These are phyloP conservation scores for Rubia yunnanensis DNA, from an alignment of 257 asterid species.

Conservation along the genomic window DNA sequence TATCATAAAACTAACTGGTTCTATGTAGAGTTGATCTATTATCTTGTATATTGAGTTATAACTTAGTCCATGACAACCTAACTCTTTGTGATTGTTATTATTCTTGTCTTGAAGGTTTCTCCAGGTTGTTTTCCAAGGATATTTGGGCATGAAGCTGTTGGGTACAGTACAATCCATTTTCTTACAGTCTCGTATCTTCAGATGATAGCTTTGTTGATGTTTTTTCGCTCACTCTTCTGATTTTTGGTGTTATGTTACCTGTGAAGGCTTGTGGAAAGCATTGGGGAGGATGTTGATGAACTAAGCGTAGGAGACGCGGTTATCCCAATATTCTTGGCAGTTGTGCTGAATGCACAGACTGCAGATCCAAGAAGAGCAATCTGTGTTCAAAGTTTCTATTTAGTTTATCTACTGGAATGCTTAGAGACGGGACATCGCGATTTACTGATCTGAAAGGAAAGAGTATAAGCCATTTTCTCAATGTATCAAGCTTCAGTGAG, in stretches of 20 bases:
- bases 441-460: slow-evolving; percentile 69
- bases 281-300: slow-evolving; percentile 56
- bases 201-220: no score
- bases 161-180: no score
- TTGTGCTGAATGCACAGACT: slow-evolving; percentile 66
- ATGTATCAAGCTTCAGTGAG: slow-evolving; percentile 66
- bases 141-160: slow-evolving; percentile 21
- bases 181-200: no score
- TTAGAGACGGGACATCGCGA: slow-evolving; percentile 63
- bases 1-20: no score
- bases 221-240: no score
- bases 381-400: slow-evolving; percentile 62
- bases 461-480: slow-evolving; percentile 52
- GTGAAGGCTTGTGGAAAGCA: slow-evolving; percentile 84
- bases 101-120: slow-evolving; percentile 19
- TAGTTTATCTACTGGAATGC: slow-evolving; percentile 40
- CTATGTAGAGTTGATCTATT: no score
- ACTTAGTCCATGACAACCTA: no score
- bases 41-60: no score
- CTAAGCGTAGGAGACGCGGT: slow-evolving; percentile 58
- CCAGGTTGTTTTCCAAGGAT: slow-evolving; percentile 18
- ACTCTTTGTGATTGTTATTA: no score
- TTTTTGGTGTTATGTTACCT: no score
- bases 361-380: slow-evolving; percentile 77
- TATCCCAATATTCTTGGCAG: slow-evolving; percentile 64